These are phyloP conservation scores for Porphyra umbilicalis DNA, from an alignment of 31 red algal species.

Conservation along the genomic window DNA sequence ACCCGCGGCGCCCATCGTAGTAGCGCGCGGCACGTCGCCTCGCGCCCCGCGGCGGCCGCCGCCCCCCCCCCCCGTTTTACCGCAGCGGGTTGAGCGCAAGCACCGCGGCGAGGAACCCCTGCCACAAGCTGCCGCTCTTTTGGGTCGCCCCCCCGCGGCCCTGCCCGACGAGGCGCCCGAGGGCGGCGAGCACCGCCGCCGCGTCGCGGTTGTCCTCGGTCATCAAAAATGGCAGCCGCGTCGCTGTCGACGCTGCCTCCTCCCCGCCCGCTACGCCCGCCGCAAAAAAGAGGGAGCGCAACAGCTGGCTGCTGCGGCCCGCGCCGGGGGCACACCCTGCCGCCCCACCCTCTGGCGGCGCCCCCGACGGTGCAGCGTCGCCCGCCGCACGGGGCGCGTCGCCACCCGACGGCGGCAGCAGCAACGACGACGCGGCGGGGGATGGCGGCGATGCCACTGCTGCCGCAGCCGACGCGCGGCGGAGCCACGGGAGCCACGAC, in stretches of 20 bases:
- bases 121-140: neutral
- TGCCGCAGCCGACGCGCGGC: neutral
- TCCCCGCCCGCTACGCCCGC: neutral
- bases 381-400: too few relatives aligned
- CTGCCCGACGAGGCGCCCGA: neutral
- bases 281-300: neutral
- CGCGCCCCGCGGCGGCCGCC: too few relatives aligned
- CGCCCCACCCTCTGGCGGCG: too few relatives aligned
- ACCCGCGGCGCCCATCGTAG: too few relatives aligned
- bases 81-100: neutral
- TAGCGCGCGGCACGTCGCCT: too few relatives aligned
- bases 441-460: neutral
- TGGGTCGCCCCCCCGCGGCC: neutral
- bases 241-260: neutral
- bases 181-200: neutral
- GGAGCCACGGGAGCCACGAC: neutral
- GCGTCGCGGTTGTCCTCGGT: neutral
- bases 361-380: too few relatives aligned
- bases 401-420: neutral
- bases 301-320: neutral
- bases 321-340: too few relatives aligned
- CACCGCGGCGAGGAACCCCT: neutral
- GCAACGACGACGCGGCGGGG: too few relatives aligned
- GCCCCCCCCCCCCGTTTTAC: neutral
- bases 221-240: neutral